Evolutionary conservation across 2,329 filamentous ascomycete genomes (phyloP).

Genomic region (Ophiostoma pallidulum): DNA sequence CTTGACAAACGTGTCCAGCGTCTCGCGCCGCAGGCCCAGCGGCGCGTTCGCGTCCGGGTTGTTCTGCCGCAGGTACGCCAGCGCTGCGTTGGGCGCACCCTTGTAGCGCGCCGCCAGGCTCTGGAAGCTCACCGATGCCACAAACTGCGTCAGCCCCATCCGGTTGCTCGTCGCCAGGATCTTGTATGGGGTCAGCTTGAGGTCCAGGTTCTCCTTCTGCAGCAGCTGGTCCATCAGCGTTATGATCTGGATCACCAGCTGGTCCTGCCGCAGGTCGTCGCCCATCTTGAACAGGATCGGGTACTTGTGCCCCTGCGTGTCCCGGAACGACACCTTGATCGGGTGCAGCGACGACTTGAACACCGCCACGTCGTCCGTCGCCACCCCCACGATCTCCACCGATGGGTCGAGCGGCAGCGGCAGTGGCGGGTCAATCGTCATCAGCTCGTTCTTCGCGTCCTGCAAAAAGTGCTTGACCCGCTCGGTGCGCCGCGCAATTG

Average conservation of each 20-base stretch:
- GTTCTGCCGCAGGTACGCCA: slow-evolving; percentile 79
- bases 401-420: slow-evolving; percentile 83
- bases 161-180: slow-evolving; percentile 87
- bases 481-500: slow-evolving; percentile 71
- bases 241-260: slow-evolving; percentile 94
- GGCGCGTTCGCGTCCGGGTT: slow-evolving; percentile 79
- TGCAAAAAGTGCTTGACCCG: slow-evolving; percentile 73
- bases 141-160: slow-evolving; percentile 87
- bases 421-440: slow-evolving; percentile 73
- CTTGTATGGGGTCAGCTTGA: slow-evolving; percentile 91
- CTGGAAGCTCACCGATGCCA: slow-evolving; percentile 76
- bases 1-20: slow-evolving; percentile 89
- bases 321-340: slow-evolving; percentile 84
- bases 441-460: slow-evolving; percentile 83
- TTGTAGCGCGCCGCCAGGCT: slow-evolving; percentile 77
- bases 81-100: slow-evolving; percentile 48
- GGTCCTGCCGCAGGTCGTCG: slow-evolving; percentile 91
- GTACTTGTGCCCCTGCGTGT: slow-evolving; percentile 65
- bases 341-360: slow-evolving; percentile 94
- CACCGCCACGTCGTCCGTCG: slow-evolving; percentile 69
- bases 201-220: slow-evolving; percentile 89
- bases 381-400: slow-evolving; percentile 67
- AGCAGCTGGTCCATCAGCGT: slow-evolving; percentile 94
- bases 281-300: slow-evolving; percentile 96
- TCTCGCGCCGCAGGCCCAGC: slow-evolving; percentile 80